These are phyloP conservation scores for Flagelloscypha sp. DNA, from an alignment of 768 basidiomycete species.

Conservation along the genomic window DNA sequence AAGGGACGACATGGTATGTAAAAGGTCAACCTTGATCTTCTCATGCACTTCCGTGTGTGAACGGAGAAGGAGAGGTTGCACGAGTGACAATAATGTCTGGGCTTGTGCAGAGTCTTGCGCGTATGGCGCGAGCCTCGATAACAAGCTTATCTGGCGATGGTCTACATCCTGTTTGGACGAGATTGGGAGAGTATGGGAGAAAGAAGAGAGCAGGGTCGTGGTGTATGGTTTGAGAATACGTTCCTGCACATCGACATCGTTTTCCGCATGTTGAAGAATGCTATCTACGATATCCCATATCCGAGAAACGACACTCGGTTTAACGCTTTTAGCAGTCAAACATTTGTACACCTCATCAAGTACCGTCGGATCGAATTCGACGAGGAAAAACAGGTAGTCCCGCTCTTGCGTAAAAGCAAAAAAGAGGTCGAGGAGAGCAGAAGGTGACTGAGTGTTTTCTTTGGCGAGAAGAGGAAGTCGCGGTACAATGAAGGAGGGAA, in stretches of 20 bases:
- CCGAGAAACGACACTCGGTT: conserved; percentile 70
- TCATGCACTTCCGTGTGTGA: conserved; percentile 73
- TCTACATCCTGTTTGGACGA: conserved; percentile 42
- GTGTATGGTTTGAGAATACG: conserved; percentile 62
- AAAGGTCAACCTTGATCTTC: conserved; percentile 74
- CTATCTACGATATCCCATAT: conserved; percentile 83
- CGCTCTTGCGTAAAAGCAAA: conserved; percentile 60
- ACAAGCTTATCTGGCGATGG: conserved; percentile 74
- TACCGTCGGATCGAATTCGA: conserved; percentile 56
- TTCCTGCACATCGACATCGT: conserved; percentile 41
- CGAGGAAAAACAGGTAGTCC: conserved; percentile 54
- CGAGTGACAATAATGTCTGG: conserved; percentile 57
- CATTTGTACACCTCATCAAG: conserved; percentile 79
- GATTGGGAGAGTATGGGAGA: conserved; percentile 64
- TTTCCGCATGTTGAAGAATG: conserved; percentile 47
- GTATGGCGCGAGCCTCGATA: conserved; percentile 74
- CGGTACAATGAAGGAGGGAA: conserved; percentile 69
- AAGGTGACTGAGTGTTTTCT: conserved; percentile 91
- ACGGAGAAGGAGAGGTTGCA: conserved; percentile 73
- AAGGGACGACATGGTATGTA: conserved; percentile 60
- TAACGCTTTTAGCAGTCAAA: conserved; percentile 75
- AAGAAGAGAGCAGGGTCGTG: conserved; percentile 58
- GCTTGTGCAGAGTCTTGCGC: conserved; percentile 67
- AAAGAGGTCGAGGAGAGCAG: conserved; percentile 81
- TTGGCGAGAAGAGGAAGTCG: conserved; percentile 64